phyloP scores from a whole-genome alignment of 73 alveolate species.

The Tetrahymena borealis region DNA sequence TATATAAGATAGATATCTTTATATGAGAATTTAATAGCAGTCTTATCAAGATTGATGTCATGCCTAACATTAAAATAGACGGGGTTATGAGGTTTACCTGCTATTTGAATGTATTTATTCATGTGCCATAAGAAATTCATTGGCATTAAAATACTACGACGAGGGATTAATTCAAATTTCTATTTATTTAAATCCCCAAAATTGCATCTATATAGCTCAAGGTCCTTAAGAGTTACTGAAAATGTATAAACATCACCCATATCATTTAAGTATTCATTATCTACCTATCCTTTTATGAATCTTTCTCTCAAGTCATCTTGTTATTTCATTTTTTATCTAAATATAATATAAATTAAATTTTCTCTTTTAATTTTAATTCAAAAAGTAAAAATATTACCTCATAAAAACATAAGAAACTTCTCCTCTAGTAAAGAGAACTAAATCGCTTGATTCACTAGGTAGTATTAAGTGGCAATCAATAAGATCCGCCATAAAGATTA shows the following conservation, averaged over 20 bases:
- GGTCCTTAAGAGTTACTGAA: conserved; percentile 12
- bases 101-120: conserved; percentile 21
- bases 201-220: conserved; percentile 27
- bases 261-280: conserved; percentile 2
- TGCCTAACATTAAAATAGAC: conserved; percentile 17
- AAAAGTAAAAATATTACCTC: conserved; percentile 10
- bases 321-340: background rate
- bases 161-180: conserved; percentile 3
- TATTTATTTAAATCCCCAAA: background rate
- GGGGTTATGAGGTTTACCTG: background rate
- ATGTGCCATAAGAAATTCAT: conserved; percentile 15
- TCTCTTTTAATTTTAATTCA: background rate
- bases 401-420: conserved; percentile 36
- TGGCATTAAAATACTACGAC: conserved; percentile 28
- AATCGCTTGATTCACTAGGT: background rate
- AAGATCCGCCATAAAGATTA: conserved; percentile 10
- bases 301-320: conserved; percentile 15
- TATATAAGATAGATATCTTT: conserved; percentile 14
- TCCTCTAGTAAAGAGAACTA: conserved; percentile 21
- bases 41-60: conserved; percentile 16
- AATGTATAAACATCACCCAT: conserved; percentile 37
- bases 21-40: conserved; percentile 25
- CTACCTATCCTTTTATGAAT: conserved; percentile 1
- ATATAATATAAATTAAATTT: background rate
- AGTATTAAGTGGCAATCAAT: conserved; percentile 1